phyloP scores from a whole-genome alignment of 306 rosid species.

The Cotoneaster glaucophyllus region DNA sequence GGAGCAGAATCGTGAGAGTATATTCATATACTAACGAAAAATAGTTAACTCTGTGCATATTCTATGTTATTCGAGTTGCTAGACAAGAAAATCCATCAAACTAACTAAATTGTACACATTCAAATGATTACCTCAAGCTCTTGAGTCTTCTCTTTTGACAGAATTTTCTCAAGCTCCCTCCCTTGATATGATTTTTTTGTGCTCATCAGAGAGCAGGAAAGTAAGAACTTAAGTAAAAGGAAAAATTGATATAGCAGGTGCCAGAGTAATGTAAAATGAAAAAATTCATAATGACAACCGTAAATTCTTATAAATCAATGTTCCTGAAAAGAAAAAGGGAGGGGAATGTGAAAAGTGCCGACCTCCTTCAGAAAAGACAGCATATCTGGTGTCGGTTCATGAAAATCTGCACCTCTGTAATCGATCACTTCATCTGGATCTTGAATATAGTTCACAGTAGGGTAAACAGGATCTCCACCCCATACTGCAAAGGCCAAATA shows the following conservation, averaged over 20 bases:
- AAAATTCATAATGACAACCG: not conserved
- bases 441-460: slow-evolving; percentile 91
- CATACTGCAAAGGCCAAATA: slow-evolving; percentile 64
- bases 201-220: slow-evolving; percentile 47
- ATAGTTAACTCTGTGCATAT: not conserved
- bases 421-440: slow-evolving; percentile 82
- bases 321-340: not conserved
- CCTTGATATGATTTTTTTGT: slow-evolving; percentile 78
- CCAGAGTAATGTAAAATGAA: not conserved
- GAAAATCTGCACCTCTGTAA: slow-evolving; percentile 86
- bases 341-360: slow-evolving; percentile 5
- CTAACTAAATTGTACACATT: slow-evolving; percentile 1
- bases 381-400: slow-evolving; percentile 92
- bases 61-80: not conserved
- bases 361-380: slow-evolving; percentile 76
- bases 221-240: slow-evolving; percentile 5
- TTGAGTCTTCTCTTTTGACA: slow-evolving; percentile 65
- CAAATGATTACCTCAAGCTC: slow-evolving; percentile 58
- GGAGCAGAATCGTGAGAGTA: not conserved
- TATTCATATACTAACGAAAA: not conserved
- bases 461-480: slow-evolving; percentile 99
- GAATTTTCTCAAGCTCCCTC: slow-evolving; percentile 72
- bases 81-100: not conserved
- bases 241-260: not conserved
- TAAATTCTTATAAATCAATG: not conserved